Evolutionary conservation across 2,329 filamentous ascomycete species (phyloP), one percentile per base, ranked within the genome.

Genomic region (Aspergillus viridinutans): DNA sequence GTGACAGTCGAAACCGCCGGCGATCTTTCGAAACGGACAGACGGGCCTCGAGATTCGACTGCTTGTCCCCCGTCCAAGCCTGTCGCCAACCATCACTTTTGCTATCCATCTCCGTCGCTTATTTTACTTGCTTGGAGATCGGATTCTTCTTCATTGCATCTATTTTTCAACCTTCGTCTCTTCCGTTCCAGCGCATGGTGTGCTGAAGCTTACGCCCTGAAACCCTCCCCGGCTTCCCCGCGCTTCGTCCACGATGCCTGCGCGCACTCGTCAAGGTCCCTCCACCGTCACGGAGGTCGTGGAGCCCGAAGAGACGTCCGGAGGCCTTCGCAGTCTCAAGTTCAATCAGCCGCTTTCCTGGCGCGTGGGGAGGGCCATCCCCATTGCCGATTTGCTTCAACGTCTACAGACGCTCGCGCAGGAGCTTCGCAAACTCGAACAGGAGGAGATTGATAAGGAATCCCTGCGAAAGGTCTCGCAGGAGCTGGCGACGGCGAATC

Each of bases 271-370:
- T 63, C 69, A 72, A 67, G 66, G 66, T 60, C 69, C 66, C 63
- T 63, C 67, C 55, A 63, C 70, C 50, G 61, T 64, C 60, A 63
- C 67, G 47, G 72, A 73, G 62, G 63, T 61, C 57, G 63, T 67
- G 55, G 67, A 70, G 54, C 52, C 65, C 42, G 71, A 73, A 58
- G 73, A 74, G n/a, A 63, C 68, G 54, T 55, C 63, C 21, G 57
- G 61, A 35, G 69, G 66, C 42, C 68, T 76, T 61, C 70, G 64
- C 45, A 69, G 64, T 52, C 84, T 99, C 50, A 79, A 85, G 64
- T 97, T 97, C 81, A 85, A 92, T 68, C 87, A 97, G 70, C 82
- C 90, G 61, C 81, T 99, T 56, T 90, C 91, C 71, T 97, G 94
- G 90, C 89, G 89, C 70, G 90, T 92, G 47, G 94, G 93, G 58